A percentile compares a stretch with the other conserved stretches of the same genome.
Evolutionary conservation across 148 eudicot genomes (phyloP).

Genomic region (Silene uniflora): DNA sequence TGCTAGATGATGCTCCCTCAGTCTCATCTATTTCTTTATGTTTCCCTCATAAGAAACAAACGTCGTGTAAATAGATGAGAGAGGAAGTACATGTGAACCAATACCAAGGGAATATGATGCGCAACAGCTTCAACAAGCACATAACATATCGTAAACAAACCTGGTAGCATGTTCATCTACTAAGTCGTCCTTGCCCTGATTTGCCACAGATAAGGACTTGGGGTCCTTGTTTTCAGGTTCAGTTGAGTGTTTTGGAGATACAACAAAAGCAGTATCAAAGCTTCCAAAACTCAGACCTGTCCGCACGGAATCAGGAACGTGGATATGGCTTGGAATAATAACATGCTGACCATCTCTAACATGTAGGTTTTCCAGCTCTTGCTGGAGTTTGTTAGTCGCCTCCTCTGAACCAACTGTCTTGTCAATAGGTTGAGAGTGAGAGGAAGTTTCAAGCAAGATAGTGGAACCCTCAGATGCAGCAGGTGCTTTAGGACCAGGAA

Average conservation of each 20-base stretch:
- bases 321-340: conserved; percentile 76
- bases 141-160: conserved; percentile 29
- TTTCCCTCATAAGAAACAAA: neutral
- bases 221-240: conserved; percentile 36
- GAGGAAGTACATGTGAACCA: neutral
- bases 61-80: neutral
- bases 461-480: conserved; percentile 37
- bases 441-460: conserved; percentile 29
- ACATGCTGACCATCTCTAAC: conserved; percentile 61
- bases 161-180: conserved; percentile 43
- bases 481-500: conserved; percentile 39
- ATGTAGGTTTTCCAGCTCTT: conserved; percentile 48
- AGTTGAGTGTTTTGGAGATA: conserved; percentile 27
- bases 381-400: conserved; percentile 39
- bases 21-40: neutral
- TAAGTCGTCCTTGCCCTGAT: conserved; percentile 41
- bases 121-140: neutral
- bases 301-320: conserved; percentile 76
- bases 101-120: neutral
- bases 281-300: conserved; percentile 80
- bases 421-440: conserved; percentile 22
- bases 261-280: conserved; percentile 61
- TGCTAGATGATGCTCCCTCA: neutral
- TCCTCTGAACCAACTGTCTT: conserved; percentile 37
- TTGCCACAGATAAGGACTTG: conserved; percentile 38